Conservation (phyloP, 2,329 filamentous ascomycete genomes). For the Pseudogymnoascus sp. region DNA sequence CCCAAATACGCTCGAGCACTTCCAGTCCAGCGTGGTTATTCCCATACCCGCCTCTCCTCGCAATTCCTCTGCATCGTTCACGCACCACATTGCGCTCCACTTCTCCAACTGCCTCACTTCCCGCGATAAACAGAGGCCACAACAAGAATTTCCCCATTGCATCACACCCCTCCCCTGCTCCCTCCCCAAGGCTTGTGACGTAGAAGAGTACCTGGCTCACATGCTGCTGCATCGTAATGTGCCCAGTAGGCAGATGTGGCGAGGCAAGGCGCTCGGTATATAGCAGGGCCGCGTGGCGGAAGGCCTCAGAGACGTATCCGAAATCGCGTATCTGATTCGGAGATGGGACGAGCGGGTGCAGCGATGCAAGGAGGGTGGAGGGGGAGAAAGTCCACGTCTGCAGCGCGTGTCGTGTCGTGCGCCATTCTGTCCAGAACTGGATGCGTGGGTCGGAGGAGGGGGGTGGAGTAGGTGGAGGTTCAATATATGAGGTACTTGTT, state of each 20-base stretch:
- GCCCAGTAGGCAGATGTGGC: conserved; percentile 62
- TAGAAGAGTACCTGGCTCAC: conserved; percentile 78
- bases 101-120: conserved; percentile 79
- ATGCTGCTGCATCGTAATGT: conserved; percentile 73
- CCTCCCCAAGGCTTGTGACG: conserved; percentile 67
- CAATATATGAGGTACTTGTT: background rate
- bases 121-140: conserved; percentile 87
- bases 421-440: conserved; percentile 83
- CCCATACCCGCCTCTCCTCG: conserved; percentile 82
- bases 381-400: conserved; percentile 73
- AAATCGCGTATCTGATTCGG: conserved; percentile 64
- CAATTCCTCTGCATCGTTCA: conserved; percentile 74
- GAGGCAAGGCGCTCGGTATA: conserved; percentile 84
- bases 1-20: conserved; percentile 79
- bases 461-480: conserved; percentile 14
- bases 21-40: conserved; percentile 85
- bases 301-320: conserved; percentile 77
- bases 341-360: conserved; percentile 39
- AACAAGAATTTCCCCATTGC: conserved; percentile 63
- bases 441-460: conserved; percentile 36
- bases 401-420: conserved; percentile 65
- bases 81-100: conserved; percentile 72
- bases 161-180: conserved; percentile 43
- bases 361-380: conserved; percentile 40
- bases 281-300: conserved; percentile 79